Evolutionary conservation across 2,329 filamentous ascomycete genomes (phyloP), one percentile per base, ranked within the genome.

Genomic region (Chaetomiaceae sp.): DNA sequence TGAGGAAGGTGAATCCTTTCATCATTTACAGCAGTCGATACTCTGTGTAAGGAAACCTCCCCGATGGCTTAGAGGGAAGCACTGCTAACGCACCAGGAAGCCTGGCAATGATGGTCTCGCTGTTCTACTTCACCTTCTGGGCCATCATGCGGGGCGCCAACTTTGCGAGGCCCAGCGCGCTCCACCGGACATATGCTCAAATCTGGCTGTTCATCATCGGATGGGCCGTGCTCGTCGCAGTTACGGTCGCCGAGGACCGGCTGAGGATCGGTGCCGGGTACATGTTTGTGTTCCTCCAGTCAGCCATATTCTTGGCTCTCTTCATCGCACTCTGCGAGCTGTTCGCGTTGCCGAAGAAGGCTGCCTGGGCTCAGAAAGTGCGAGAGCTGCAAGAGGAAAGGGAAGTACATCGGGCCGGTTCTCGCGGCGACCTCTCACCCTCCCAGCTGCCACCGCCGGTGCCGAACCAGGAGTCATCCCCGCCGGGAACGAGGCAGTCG

Each of bases 11-110:
- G 66, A 97, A 97, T 65, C 91, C 92, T 1, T 81, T 89, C 63
- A 90, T 97, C 63, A 76, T 94, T n/a, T 94, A 96, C 72, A 91
- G 89, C 71, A 95, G 88, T 63, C 80, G 85, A 44, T 97, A 94
- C 67, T 79, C 88, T 5, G 87, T 96, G 65, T 80, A 66, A 68
- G 77, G 72, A 8, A 0, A 31, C 23, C 12, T n/a, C 17, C 15
- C 34, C 9, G 15, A 5, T 38, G n/a, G 2, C 25, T 7, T 5
- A 1, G 4, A 29, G 36, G 11, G 9, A 27, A n/a, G 6, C 22
- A 1, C 0, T 23, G 40, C 61, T 66, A 47, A 64, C 59, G 20
- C 2, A 3, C 9, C 4, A 5, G 11, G 1, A 34, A 79, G 77
- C 1, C 95, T 91, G 89, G 82, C 83, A 25, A 95, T 95, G 85